phyloP scores from a whole-genome alignment of 192 early-diverging fungal species.

The Coemansia sp. region DNA sequence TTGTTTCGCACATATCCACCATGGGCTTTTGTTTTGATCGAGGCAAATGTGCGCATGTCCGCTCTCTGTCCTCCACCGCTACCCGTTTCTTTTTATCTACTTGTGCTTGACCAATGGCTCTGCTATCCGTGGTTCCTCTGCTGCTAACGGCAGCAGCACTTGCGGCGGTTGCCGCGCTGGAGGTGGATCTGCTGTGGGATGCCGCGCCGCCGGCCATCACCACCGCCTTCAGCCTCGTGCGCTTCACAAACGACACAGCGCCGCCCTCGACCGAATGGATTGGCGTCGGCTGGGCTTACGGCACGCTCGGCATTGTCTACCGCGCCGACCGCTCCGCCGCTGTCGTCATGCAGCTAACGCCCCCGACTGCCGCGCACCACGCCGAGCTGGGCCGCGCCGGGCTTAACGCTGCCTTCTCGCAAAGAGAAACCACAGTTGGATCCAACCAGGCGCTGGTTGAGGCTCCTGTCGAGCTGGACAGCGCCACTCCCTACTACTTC shows the following conservation, averaged over 20 bases:
- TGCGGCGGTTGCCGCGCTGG: not conserved
- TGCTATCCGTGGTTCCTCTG: not conserved
- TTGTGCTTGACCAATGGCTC: not conserved
- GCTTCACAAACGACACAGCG: constrained; percentile 39
- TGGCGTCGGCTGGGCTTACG: constrained; percentile 37
- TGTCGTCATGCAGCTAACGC: constrained; percentile 39
- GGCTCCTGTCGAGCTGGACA: constrained; percentile 17
- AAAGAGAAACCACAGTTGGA: constrained; percentile 15
- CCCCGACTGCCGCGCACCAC: constrained; percentile 23
- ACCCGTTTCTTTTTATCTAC: not conserved
- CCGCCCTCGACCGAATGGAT: constrained; percentile 45
- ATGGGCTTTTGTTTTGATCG: no score
- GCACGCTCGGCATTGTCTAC: constrained; percentile 40
- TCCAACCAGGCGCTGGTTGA: constrained; percentile 35
- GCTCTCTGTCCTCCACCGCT: not conserved
- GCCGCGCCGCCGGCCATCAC: constrained; percentile 21
- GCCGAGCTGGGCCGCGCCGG: constrained; percentile 27
- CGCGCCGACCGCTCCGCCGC: constrained; percentile 14
- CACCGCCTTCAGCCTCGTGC: constrained; percentile 36
- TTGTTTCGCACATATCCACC: no score
- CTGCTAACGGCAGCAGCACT: not conserved
- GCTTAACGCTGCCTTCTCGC: constrained; percentile 11
- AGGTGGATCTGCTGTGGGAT: constrained; percentile 44
- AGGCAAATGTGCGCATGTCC: no score
- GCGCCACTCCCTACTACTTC: constrained; percentile 32